A percentile compares a stretch with the other conserved stretches of the same genome.
phyloP scores from a whole-genome alignment of 345 rosid species.

The Acer yangbiense region DNA sequence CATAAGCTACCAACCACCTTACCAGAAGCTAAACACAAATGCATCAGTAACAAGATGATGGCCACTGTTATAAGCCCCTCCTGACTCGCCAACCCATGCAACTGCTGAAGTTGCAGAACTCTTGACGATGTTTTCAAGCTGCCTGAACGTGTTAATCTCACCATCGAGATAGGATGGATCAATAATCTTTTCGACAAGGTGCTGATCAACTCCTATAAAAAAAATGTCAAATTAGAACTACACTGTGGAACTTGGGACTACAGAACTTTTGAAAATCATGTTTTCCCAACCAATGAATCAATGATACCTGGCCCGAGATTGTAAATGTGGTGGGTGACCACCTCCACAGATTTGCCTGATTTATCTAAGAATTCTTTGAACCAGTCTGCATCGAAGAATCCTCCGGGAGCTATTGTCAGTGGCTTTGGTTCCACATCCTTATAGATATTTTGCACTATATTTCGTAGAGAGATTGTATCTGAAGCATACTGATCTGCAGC shows the following conservation, averaged over 20 bases:
- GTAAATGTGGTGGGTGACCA: conserved; percentile 83
- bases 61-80: conserved; percentile 98
- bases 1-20: conserved; percentile 17
- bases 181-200: conserved; percentile 67
- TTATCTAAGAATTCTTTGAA: conserved; percentile 59
- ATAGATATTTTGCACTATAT: conserved; percentile 54
- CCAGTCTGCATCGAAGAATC: conserved; percentile 80
- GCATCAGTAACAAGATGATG: conserved; percentile 75
- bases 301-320: conserved; percentile 88
- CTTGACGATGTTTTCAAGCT: conserved; percentile 52
- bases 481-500: conserved; percentile 72
- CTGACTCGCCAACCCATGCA: conserved; percentile 96
- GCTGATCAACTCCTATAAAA: conserved; percentile 63
- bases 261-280: conserved; percentile 8
- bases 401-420: conserved; percentile 78
- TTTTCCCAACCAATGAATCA: conserved; percentile 10
- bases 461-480: conserved; percentile 59
- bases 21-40: conserved; percentile 94
- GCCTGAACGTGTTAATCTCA: conserved; percentile 50
- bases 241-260: background rate
- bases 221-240: conserved; percentile 21
- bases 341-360: conserved; percentile 53
- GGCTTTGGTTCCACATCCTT: conserved; percentile 53
- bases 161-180: conserved; percentile 69
- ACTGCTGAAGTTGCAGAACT: conserved; percentile 54